phyloP scores from a whole-genome alignment of 176 grass and related monocot species.

The Oryza nivara region DNA sequence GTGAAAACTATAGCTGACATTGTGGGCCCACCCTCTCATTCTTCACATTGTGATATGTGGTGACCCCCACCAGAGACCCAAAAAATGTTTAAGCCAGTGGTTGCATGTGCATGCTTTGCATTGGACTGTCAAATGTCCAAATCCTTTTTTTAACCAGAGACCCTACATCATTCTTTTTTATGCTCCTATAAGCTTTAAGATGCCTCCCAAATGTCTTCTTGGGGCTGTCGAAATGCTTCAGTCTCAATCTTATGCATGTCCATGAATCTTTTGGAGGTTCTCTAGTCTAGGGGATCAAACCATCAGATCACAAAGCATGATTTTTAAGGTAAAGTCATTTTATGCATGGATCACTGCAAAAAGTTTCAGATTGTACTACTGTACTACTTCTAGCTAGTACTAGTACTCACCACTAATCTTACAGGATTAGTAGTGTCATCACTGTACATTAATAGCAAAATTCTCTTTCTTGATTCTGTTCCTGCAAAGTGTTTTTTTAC shows the following conservation, averaged over 20 bases:
- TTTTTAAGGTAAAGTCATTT: background rate
- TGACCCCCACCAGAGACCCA: background rate
- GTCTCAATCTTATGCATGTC: background rate
- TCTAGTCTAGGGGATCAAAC: background rate
- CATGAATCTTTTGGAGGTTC: slow-evolving; percentile 36
- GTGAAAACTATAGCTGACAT: slow-evolving; percentile 12
- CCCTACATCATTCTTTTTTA: background rate
- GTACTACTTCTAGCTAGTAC: background rate
- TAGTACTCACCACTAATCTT: background rate
- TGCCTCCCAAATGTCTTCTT: background rate
- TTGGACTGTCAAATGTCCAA: background rate
- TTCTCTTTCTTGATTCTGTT: background rate
- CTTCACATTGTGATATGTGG: background rate
- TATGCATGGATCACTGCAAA: background rate
- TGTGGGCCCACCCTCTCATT: background rate
- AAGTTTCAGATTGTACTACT: background rate
- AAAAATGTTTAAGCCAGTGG: background rate
- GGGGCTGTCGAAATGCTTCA: background rate
- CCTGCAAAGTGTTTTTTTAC: background rate
- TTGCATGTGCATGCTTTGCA: background rate
- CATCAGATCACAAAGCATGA: background rate
- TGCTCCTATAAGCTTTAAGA: background rate
- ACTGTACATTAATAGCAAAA: background rate
- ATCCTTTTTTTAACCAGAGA: too few species aligned
- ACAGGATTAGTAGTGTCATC: background rate